These are phyloP conservation scores for Lentinula raphanica DNA, from an alignment of 768 basidiomycete genomes.

Conservation along the genomic window DNA sequence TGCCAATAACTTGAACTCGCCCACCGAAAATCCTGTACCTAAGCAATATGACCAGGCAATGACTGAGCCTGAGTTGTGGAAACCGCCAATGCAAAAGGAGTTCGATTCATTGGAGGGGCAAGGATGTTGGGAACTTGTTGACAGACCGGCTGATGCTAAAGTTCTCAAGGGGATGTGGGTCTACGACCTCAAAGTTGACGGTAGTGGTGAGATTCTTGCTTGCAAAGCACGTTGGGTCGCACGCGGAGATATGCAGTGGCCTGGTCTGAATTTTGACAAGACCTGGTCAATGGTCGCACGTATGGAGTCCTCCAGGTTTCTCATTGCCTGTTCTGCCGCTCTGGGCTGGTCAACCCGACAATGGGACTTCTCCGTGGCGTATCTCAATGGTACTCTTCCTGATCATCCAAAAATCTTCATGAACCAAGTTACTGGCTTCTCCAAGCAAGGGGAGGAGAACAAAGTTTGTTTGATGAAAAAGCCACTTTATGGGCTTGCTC, in stretches of 20 bases:
- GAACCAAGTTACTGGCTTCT: constrained; percentile 16
- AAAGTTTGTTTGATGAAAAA: too few species aligned
- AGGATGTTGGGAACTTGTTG: background rate
- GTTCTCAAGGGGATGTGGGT: constrained; percentile 4
- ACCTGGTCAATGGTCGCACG: constrained; percentile 9
- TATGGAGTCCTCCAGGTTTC: constrained; percentile 1
- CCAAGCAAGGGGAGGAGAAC: constrained; percentile 8
- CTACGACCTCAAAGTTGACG: constrained; percentile 18
- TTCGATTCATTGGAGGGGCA: background rate
- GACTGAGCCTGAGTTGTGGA: background rate
- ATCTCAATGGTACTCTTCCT: constrained; percentile 14
- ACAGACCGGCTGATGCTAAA: background rate
- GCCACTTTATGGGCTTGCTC: too few species aligned
- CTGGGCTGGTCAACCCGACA: background rate
- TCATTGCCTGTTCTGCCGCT: background rate
- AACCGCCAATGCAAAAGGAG: background rate
- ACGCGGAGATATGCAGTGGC: constrained; percentile 24
- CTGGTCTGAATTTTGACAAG: constrained; percentile 21
- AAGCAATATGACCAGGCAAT: background rate
- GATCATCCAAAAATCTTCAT: constrained; percentile 15
- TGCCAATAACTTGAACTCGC: background rate
- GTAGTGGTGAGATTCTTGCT: constrained; percentile 15
- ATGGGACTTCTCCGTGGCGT: constrained; percentile 14
- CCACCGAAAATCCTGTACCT: background rate
- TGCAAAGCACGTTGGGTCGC: constrained; percentile 22